These are phyloP conservation scores for Cercospora janseana DNA, from an alignment of 2,329 filamentous ascomycete species.

Conservation along the genomic window DNA sequence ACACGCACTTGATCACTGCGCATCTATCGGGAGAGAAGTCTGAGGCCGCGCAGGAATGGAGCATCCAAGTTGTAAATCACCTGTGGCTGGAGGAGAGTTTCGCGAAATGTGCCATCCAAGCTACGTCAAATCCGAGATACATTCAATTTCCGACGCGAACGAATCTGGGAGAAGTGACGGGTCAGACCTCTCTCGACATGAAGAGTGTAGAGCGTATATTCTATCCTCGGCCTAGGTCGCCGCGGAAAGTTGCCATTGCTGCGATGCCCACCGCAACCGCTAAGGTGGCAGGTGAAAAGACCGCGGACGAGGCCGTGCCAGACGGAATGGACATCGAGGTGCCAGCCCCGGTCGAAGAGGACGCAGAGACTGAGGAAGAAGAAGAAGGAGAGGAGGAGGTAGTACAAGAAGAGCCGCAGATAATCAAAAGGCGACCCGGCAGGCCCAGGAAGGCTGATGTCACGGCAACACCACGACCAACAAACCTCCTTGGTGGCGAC, in stretches of 20 bases:
- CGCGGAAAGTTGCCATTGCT: slow-evolving; percentile 26
- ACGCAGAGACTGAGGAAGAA: slow-evolving; percentile 11
- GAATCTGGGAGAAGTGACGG: slow-evolving; percentile 89
- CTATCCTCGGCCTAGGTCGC: slow-evolving; percentile 42
- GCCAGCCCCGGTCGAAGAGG: slow-evolving; percentile 9
- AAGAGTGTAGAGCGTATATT: slow-evolving; percentile 69
- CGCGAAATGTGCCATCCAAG: slow-evolving; percentile 76
- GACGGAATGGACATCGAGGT: slow-evolving; percentile 28
- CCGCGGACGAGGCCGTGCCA: slow-evolving; percentile 19
- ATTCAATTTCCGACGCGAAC: slow-evolving; percentile 83
- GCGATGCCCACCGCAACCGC: slow-evolving; percentile 27
- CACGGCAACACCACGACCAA: slow-evolving; percentile 31
- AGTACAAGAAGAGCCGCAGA: slow-evolving; percentile 24
- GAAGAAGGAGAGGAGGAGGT: slow-evolving; percentile 10
- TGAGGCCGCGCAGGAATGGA: slow-evolving; percentile 88
- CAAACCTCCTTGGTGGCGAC: slow-evolving; percentile 68
- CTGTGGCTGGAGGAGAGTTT: slow-evolving; percentile 98
- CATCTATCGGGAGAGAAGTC: slow-evolving; percentile 90
- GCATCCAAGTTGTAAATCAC: slow-evolving; percentile 85
- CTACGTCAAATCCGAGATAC: slow-evolving; percentile 71
- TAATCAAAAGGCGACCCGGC: slow-evolving; percentile 31
- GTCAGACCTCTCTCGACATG: slow-evolving; percentile 79
- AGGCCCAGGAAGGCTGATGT: slow-evolving; percentile 29
- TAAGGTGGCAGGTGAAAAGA: slow-evolving; percentile 21
- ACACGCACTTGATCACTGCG: slow-evolving; percentile 92